Evolutionary conservation across 441 rosid genomes (phyloP).

Genomic region (Hypseocharis bilobata): DNA sequence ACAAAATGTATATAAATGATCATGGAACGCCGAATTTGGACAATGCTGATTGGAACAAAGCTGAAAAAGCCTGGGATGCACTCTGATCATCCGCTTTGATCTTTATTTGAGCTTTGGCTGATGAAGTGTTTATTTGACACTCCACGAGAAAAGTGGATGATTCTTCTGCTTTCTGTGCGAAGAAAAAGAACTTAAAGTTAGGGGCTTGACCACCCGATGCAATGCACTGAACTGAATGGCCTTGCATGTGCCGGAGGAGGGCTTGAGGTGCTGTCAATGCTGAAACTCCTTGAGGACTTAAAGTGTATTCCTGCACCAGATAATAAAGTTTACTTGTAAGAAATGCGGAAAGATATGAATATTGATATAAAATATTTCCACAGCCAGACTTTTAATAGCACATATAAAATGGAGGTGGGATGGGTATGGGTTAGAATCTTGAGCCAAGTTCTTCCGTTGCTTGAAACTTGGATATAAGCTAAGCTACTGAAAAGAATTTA

Average conservation of each 20-base stretch:
- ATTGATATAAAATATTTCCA: background rate
- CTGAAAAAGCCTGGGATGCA: conserved; percentile 54
- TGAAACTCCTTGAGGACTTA: conserved; percentile 62
- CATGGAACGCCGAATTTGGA: conserved; percentile 49
- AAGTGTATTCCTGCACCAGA: conserved; percentile 47
- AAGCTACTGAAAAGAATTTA: too few species aligned
- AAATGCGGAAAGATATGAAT: background rate
- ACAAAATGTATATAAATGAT: conserved; percentile 10
- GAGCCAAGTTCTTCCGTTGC: too few species aligned
- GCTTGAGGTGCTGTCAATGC: conserved; percentile 69
- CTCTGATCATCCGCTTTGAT: conserved; percentile 79
- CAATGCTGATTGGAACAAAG: conserved; percentile 55
- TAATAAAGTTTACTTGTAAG: conserved; percentile 5
- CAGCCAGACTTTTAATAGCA: background rate
- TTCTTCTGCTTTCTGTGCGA: conserved; percentile 72
- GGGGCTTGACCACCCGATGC: conserved; percentile 91
- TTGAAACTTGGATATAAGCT: too few species aligned
- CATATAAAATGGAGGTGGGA: too few species aligned
- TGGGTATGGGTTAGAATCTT: too few species aligned
- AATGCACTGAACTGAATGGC: conserved; percentile 73
- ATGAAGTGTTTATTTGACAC: conserved; percentile 71
- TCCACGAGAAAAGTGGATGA: conserved; percentile 59
- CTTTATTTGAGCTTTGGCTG: conserved; percentile 69
- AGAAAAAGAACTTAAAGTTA: conserved; percentile 88
- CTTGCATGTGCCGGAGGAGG: conserved; percentile 78